phyloP scores from a whole-genome alignment of 805 yeast species.

The Candida parachauliodes region DNA sequence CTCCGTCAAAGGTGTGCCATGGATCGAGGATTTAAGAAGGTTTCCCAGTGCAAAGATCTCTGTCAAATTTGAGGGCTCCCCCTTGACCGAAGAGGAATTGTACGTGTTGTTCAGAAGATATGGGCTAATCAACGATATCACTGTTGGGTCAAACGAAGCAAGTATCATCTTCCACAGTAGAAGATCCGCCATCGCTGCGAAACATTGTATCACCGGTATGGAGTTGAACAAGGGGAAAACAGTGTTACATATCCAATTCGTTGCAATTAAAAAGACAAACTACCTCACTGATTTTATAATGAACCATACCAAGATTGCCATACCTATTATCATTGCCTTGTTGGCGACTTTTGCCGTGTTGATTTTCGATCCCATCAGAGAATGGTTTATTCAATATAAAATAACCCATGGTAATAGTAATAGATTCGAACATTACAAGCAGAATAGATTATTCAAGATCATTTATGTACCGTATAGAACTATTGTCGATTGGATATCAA shows the following conservation, averaged over 20 bases:
- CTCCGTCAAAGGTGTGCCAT: constrained; percentile 87
- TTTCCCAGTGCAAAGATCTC: constrained; percentile 62
- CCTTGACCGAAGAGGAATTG: constrained; percentile 73
- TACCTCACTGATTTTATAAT: constrained; percentile 54
- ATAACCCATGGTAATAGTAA: constrained; percentile 58
- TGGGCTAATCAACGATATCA: constrained; percentile 71
- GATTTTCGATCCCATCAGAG: constrained; percentile 90
- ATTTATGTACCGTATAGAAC: constrained; percentile 25
- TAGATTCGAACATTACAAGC: constrained; percentile 46
- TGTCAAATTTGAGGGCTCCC: constrained; percentile 67
- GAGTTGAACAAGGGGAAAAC: constrained; percentile 53
- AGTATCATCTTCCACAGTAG: constrained; percentile 50
- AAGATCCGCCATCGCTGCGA: constrained; percentile 78
- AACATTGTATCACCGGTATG: constrained; percentile 86
- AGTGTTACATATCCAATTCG: constrained; percentile 67
- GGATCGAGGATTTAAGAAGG: constrained; percentile 91
- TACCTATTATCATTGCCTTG: constrained; percentile 76
- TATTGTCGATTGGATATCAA: constrained; percentile 23
- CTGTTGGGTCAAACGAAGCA: constrained; percentile 43
- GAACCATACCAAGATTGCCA: constrained; percentile 76
- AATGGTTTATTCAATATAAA: constrained; percentile 70
- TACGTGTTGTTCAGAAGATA: constrained; percentile 82
- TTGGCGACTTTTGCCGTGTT: constrained; percentile 78
- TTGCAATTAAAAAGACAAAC: constrained; percentile 51
- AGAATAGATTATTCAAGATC: constrained; percentile 25